Evolutionary conservation across 108 stramenopile genomes (phyloP).

Genomic region (Fragilariopsis cylindrus): DNA sequence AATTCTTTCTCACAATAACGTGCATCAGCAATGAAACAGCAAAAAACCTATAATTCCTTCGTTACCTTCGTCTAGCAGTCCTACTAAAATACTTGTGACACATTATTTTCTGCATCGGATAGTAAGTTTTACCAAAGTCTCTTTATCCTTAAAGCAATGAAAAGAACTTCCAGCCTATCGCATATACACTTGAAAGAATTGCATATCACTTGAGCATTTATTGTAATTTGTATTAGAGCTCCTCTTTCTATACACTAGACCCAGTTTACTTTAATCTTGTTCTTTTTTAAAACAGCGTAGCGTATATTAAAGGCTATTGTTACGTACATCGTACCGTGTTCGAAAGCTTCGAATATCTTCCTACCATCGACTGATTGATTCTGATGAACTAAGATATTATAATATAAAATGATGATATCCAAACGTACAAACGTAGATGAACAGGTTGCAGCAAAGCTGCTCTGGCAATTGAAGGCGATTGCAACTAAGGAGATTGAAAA

Average conservation of each 20-base stretch:
- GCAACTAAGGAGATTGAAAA: constrained; percentile 35
- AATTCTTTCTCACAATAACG: no score
- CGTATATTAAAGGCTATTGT: no score
- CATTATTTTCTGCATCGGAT: constrained; percentile 5
- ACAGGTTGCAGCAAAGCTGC: constrained; percentile 25
- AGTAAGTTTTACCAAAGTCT: constrained; percentile 9
- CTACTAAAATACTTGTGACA: neutral
- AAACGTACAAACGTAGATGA: constrained; percentile 18
- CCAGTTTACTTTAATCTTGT: neutral
- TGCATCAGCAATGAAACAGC: no score
- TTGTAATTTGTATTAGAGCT: neutral
- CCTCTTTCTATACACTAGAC: neutral
- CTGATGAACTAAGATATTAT: neutral
- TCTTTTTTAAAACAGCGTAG: neutral
- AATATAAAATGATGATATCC: constrained; percentile 4
- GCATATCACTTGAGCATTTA: constrained; percentile 8
- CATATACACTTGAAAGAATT: constrained; percentile 2
- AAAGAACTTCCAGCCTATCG: constrained; percentile 7
- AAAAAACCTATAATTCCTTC: no score
- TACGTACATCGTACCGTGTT: neutral
- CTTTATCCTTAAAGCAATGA: constrained; percentile 4
- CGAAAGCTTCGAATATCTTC: neutral
- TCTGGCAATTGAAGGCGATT: constrained; percentile 33
- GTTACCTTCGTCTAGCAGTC: no score
- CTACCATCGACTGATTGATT: neutral